A percentile compares a stretch with the other conserved stretches of the same genome.
phyloP scores from a whole-genome alignment of 1,139 yeast species.

The Candida sanyaensis region DNA sequence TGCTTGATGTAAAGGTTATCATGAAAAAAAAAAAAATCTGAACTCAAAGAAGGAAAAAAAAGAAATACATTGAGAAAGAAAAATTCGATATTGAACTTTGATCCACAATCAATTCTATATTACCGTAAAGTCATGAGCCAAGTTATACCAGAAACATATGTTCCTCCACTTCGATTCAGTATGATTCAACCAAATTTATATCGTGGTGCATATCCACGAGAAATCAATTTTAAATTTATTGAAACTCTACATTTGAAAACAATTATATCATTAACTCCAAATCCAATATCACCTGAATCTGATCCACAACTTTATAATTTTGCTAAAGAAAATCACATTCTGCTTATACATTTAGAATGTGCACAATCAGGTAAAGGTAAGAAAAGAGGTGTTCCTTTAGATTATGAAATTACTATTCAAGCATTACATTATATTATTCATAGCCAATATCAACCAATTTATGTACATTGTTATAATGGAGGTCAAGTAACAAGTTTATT shows the following conservation, averaged over 20 bases:
- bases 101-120: not conserved
- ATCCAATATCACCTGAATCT: constrained; percentile 57
- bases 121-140: not conserved
- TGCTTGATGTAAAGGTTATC: too few relatives aligned
- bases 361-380: constrained; percentile 71
- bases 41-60: too few relatives aligned
- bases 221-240: constrained; percentile 72
- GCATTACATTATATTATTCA: constrained; percentile 66
- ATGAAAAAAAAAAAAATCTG: too few relatives aligned
- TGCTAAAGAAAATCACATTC: constrained; percentile 48
- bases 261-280: constrained; percentile 79
- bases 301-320: constrained; percentile 55
- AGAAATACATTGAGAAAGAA: not conserved
- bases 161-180: constrained; percentile 82
- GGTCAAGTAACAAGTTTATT: constrained; percentile 84
- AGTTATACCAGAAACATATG: constrained; percentile 42
- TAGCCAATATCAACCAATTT: constrained; percentile 65
- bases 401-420: constrained; percentile 57
- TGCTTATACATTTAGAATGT: constrained; percentile 65
- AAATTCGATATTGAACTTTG: not conserved
- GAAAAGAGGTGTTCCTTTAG: constrained; percentile 78
- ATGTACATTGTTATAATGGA: constrained; percentile 86
- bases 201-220: constrained; percentile 87
- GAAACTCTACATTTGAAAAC: constrained; percentile 66
- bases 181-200: constrained; percentile 69